These are phyloP conservation scores for Vitis hybrid DNA, from an alignment of 177 flowering plant genomes.

Conservation along the genomic window DNA sequence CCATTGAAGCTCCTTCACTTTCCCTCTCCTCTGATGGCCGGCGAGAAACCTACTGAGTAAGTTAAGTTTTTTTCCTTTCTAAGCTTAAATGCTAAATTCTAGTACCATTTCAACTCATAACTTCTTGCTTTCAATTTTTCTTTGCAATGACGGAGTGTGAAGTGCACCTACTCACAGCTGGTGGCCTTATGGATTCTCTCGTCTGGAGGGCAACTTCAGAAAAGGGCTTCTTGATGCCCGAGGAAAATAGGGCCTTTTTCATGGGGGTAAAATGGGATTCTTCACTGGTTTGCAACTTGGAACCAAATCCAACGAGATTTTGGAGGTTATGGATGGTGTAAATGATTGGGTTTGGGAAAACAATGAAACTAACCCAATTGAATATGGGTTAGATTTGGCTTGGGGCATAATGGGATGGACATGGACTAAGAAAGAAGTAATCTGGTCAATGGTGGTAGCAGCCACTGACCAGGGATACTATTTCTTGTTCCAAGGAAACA, in stretches of 20 bases:
- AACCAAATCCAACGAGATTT: slow-evolving; percentile 34
- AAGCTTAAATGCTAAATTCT: too few relatives aligned
- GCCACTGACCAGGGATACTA: slow-evolving; percentile 81
- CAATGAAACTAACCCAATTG: too few relatives aligned
- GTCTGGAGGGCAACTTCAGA: too few relatives aligned
- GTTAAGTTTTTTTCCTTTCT: neutral
- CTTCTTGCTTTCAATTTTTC: neutral
- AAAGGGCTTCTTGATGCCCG: slow-evolving; percentile 61
- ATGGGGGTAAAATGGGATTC: too few relatives aligned
- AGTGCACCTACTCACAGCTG: slow-evolving; percentile 77
- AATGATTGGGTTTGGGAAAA: too few relatives aligned
- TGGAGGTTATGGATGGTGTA: too few relatives aligned
- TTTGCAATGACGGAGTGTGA: slow-evolving; percentile 83
- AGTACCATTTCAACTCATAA: too few relatives aligned
- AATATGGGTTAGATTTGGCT: too few relatives aligned
- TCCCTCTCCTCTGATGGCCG: slow-evolving; percentile 57
- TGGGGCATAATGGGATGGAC: slow-evolving; percentile 33
- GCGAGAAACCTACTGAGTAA: slow-evolving; percentile 46
- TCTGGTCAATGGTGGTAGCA: slow-evolving; percentile 79
- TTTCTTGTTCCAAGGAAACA: slow-evolving; percentile 66
- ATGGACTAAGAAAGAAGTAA: slow-evolving; percentile 84
- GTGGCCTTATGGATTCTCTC: slow-evolving; percentile 25
- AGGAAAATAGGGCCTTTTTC: slow-evolving; percentile 16
- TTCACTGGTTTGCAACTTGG: too few relatives aligned
- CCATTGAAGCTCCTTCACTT: slow-evolving; percentile 49